phyloP scores from a whole-genome alignment of 805 yeast species.

The Cyberlindnera nakhonratchasimensis region DNA sequence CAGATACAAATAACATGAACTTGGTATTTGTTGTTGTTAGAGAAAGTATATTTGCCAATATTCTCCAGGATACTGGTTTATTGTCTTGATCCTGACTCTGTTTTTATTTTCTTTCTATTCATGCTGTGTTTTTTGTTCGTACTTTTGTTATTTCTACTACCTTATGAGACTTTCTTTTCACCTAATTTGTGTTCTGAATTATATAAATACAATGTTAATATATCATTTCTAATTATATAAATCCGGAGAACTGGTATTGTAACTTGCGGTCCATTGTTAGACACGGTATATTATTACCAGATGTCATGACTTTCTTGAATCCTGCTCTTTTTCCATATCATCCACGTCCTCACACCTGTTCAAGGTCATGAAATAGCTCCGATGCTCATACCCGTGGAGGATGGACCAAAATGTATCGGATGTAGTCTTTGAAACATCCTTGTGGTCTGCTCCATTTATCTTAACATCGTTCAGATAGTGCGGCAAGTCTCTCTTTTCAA shows the following conservation, averaged over 20 bases:
- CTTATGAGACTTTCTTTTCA: background rate
- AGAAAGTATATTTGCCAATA: constrained; percentile 74
- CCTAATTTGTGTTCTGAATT: background rate
- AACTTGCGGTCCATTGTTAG: too few species aligned
- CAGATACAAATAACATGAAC: constrained; percentile 85
- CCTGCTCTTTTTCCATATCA: too few species aligned
- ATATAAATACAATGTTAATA: background rate
- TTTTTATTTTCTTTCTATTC: background rate
- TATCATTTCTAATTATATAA: too few species aligned
- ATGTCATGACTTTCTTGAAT: background rate
- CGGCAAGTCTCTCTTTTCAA: constrained; percentile 37
- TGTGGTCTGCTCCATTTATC: constrained; percentile 12
- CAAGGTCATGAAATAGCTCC: constrained; percentile 35
- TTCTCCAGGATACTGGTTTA: constrained; percentile 73
- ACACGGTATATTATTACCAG: too few species aligned
- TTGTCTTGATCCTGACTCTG: constrained; percentile 32
- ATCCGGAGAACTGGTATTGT: too few species aligned
- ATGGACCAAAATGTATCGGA: constrained; percentile 12
- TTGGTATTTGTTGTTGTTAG: constrained; percentile 82
- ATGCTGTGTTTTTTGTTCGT: too few species aligned
- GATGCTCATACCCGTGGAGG: constrained; percentile 36
- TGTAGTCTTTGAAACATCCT: background rate
- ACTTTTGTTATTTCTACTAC: too few species aligned
- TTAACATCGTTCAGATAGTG: constrained; percentile 25
- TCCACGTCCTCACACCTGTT: constrained; percentile 31